Base-by-base conservation (phyloP, 2,329 filamentous ascomycete species). In the Neobulgaria alba region DNA sequence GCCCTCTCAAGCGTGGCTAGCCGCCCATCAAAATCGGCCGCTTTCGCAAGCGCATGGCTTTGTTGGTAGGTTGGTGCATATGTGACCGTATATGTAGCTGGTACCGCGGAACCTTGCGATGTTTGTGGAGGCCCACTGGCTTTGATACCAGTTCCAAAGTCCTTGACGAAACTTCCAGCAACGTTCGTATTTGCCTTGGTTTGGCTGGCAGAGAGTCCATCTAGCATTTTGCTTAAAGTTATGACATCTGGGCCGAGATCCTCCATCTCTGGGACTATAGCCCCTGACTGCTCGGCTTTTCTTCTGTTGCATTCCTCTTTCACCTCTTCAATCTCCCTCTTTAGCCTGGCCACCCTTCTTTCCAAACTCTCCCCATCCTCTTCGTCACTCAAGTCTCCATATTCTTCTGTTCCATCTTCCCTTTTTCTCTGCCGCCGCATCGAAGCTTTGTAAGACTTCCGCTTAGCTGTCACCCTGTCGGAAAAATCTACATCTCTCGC, bases 11-110 rank as follows among this genome's bases (percentile, higher is more conserved):
- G 68, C 20, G 83, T 67, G 2, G 82, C 68, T 15, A 98, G 75
- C 4, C 92, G 78, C 20, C 77, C 73, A 58, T 96, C 90, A 55
- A 98, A 95, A 48, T 92, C 84, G 17, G 89, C 85, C 5, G 86
- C 82, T 61, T 88, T 85, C 23, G 80, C 77, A 26, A 95, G 69
- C 18, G 82, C 77, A 55, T 86, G 82, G 30, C 70, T 79, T 57
- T 82, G 72, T 52, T 81, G 75, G 50, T 79, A 85, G 36, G 63
- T 72, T 33, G 68, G 80, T 21, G 76, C 72, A 51, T 82, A 82
- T 20, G 75, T 79, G 36, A 82, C 65, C 1, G 75, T 81, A 53
- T 82, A 82, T 21, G 74, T 80, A 26, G 73, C 64, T 38, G 55
- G 44, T 36, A 60, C 46, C 33, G 51, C 43, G n/a, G 45, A 40